These are phyloP conservation scores for Brassica carinata DNA, from an alignment of 345 rosid genomes.

Conservation along the genomic window DNA sequence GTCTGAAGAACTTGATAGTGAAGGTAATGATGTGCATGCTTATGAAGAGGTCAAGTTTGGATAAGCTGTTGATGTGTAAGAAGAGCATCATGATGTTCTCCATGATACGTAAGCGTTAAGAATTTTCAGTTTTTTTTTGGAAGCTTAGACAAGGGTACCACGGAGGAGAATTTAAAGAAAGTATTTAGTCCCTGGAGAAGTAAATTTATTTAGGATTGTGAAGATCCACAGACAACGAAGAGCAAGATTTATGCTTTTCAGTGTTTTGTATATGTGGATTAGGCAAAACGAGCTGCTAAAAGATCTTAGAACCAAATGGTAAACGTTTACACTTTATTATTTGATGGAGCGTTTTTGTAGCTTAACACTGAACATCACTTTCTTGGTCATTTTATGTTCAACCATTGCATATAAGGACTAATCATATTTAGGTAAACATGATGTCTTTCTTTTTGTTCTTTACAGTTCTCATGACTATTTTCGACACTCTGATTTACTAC, in stretches of 20 bases:
- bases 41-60: not conserved
- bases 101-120: not conserved
- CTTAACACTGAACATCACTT: not conserved
- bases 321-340: not conserved
- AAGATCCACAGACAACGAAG: not conserved
- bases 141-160: not conserved
- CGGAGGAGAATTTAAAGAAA: not conserved
- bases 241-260: not conserved
- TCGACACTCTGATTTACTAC: too few species aligned
- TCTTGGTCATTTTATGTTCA: not conserved
- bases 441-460: too few species aligned
- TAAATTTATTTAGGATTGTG: not conserved
- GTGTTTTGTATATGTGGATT: not conserved
- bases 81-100: not conserved
- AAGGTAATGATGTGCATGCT: constrained; percentile 43
- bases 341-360: not conserved
- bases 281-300: not conserved
- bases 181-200: not conserved
- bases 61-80: not conserved
- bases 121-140: not conserved
- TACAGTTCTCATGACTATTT: too few species aligned
- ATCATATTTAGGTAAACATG: too few species aligned
- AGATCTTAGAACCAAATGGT: not conserved
- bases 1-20: constrained; percentile 55
- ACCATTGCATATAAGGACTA: too few species aligned